A percentile compares a stretch with the other conserved stretches of the same genome.
Evolutionary conservation across 2,329 filamentous ascomycete species (phyloP).

Genomic region (Parafenestella ontariensis): DNA sequence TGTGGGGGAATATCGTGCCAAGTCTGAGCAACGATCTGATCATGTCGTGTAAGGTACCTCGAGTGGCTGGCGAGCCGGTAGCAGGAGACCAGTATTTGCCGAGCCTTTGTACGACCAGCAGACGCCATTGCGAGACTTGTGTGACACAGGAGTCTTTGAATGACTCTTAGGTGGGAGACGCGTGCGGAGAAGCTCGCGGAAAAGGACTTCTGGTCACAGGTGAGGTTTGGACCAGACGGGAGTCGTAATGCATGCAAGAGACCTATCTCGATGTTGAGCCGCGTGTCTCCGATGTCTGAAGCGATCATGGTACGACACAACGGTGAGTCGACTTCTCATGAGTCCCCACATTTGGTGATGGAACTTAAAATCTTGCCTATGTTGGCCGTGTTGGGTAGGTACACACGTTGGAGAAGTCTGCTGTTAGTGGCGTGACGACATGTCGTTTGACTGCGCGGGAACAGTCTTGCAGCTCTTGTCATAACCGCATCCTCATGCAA

Average conservation of each 20-base stretch:
- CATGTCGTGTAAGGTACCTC: constrained; percentile 28
- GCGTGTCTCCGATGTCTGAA: neutral
- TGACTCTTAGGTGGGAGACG: constrained; percentile 14
- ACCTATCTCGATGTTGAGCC: neutral
- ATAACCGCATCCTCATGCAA: constrained; percentile 6
- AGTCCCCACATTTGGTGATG: constrained; percentile 3
- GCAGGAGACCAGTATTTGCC: constrained; percentile 9
- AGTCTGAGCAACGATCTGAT: constrained; percentile 17
- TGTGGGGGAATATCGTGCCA: constrained; percentile 34
- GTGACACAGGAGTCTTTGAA: constrained; percentile 10
- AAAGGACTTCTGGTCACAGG: constrained; percentile 8
- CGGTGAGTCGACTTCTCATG: too few species aligned
- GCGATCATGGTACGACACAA: constrained; percentile 5
- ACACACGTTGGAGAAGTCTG: neutral
- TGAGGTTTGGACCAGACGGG: constrained; percentile 5
- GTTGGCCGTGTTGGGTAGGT: neutral
- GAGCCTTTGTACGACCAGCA: constrained; percentile 15
- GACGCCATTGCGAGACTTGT: constrained; percentile 17
- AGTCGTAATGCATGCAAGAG: constrained; percentile 6
- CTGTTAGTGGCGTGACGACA: constrained; percentile 9
- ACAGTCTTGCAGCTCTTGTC: neutral
- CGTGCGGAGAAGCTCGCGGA: constrained; percentile 23
- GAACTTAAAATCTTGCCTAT: neutral
- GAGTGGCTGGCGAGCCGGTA: constrained; percentile 15
- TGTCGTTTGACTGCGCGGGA: neutral